Evolutionary conservation across 1,284 basidiomycete species (phyloP), one percentile per base, ranked within the genome.

Genomic region (Xanthoconium separans): DNA sequence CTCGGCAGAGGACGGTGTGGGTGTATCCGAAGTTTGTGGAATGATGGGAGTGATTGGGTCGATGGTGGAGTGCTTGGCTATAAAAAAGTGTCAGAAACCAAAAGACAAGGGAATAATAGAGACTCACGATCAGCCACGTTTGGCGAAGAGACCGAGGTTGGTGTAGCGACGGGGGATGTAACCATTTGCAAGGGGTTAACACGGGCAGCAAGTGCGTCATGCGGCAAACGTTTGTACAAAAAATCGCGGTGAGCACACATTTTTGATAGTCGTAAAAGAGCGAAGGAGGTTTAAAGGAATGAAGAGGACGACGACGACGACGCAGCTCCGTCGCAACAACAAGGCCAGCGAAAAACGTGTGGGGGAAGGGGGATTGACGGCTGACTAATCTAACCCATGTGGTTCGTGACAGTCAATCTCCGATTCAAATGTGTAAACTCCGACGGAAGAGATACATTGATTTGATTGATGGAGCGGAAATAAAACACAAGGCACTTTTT

Each of bases 231-330:
- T 29, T 55, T 65, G 52, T 62, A 44, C 30, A 59, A 36, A 47
- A 59, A 55, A 49, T 57, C 36, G 33, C 51, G 60, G 20, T 41
- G 55, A 22, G 47, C 47, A 13, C 47, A 44, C 59, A 65, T 63
- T 42, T 51, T 22, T 61, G 18, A 30, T 8, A 5, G 29, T 33
- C 40, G 53, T 62, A 52, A 64, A 65, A n/a, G 61, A 64, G 42
- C 24, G 58, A 44, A 52, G 16, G 8, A 15, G n/a, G 24, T 24
- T 24, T 0, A 58, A 64, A 54, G 18, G 49, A 61, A 44, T 39
- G 64, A 15, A 52, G 34, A 40, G 24, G 54, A 42, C 27, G 44
- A 0, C 33, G 33, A n/a, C 27, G 46, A 11, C n/a, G 18, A 39
- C 0, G 37, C 6, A n/a, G n/a, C n/a, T n/a, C n/a, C n/a, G n/a